A percentile compares a stretch with the other conserved stretches of the same genome.
Conservation (phyloP, 768 basidiomycete species). For the Psilocybe cubensis region DNA sequence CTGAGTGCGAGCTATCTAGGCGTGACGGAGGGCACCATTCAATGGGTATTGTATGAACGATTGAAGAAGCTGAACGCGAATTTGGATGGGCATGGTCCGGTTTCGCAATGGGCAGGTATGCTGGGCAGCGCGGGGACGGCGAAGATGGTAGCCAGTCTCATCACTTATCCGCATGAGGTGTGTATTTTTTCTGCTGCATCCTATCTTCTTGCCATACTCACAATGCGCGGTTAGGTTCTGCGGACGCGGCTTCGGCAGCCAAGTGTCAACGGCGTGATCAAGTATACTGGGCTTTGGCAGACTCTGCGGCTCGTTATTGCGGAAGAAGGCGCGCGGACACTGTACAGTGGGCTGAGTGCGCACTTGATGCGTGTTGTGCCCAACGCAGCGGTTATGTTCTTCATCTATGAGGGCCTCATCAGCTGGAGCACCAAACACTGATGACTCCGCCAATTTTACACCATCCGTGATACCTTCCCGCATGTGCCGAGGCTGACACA, state of each 20-base stretch:
- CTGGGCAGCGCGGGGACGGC: conserved; percentile 90
- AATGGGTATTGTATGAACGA: conserved; percentile 96
- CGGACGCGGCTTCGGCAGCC: conserved; percentile 94
- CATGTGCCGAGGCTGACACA: not conserved
- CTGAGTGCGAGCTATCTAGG: conserved; percentile 94
- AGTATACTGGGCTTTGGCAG: conserved; percentile 86
- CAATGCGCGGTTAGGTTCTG: conserved; percentile 59
- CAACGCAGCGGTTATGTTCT: conserved; percentile 97
- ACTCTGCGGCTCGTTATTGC: conserved; percentile 83
- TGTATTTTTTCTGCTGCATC: conserved; percentile 23
- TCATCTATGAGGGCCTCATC: conserved; percentile 87
- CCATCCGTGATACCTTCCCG: not conserved
- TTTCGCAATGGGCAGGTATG: conserved; percentile 77
- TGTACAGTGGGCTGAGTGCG: conserved; percentile 93
- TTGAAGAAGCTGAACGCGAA: conserved; percentile 71
- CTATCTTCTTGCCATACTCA: conserved; percentile 4
- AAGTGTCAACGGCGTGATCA: conserved; percentile 71
- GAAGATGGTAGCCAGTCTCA: conserved; percentile 90
- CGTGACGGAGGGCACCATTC: conserved; percentile 94
- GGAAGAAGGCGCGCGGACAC: conserved; percentile 85
- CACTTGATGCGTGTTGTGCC: conserved; percentile 97
- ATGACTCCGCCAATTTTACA: not conserved
- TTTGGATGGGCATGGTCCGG: conserved; percentile 58
- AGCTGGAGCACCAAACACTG: conserved; percentile 47
- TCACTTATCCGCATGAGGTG: conserved; percentile 99